phyloP scores from a whole-genome alignment of 257 asterid species.

The Salvia splendens region DNA sequence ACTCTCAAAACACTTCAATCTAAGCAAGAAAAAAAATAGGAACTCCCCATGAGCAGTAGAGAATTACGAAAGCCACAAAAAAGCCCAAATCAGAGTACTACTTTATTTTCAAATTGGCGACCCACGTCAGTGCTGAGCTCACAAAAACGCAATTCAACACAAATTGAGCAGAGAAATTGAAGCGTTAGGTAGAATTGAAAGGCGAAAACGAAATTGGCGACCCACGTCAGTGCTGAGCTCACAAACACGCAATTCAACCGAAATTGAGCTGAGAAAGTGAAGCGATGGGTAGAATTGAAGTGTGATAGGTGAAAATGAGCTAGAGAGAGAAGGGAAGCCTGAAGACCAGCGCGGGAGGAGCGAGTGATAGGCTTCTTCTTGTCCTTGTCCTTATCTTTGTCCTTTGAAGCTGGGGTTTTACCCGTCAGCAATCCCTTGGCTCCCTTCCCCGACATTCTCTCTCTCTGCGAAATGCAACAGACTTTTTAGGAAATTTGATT shows the following conservation, averaged over 20 bases:
- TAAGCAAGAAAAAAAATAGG: background rate
- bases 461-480: background rate
- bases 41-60: background rate
- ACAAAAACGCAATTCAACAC: background rate
- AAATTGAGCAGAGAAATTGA: background rate
- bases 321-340: conserved; percentile 29
- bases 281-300: conserved; percentile 4
- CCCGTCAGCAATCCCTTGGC: conserved; percentile 51
- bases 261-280: background rate
- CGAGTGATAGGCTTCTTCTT: conserved; percentile 54
- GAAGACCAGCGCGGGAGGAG: conserved; percentile 55
- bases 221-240: conserved; percentile 19
- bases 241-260: background rate
- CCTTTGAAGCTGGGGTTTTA: conserved; percentile 52
- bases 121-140: conserved; percentile 21
- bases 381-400: conserved; percentile 56
- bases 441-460: conserved; percentile 49
- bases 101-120: background rate
- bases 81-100: background rate
- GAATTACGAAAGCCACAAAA: background rate
- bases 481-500: background rate
- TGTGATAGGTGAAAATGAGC: too few relatives aligned
- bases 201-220: background rate
- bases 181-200: conserved; percentile 6
- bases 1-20: too few relatives aligned